Evolutionary conservation across 148 eudicot genomes (phyloP).

Genomic region (Tetragonia tetragonoides): DNA sequence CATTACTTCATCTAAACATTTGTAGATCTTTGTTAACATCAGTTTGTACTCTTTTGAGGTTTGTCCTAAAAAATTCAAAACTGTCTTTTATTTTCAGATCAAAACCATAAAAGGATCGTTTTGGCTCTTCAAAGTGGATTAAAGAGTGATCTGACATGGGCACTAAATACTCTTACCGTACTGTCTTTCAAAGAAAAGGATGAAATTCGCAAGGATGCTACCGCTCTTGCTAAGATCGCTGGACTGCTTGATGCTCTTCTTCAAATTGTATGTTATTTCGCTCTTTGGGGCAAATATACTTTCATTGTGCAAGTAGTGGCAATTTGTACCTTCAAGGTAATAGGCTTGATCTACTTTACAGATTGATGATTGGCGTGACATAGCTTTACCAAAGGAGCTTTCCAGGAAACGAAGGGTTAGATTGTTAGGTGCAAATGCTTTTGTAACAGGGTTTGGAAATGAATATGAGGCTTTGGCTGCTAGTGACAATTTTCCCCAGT

Average conservation of each 20-base stretch:
- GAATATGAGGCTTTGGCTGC: constrained; percentile 62
- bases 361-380: constrained; percentile 99
- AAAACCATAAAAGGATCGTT: constrained; percentile 88
- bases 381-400: constrained; percentile 76
- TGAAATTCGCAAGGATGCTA: constrained; percentile 87
- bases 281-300: not conserved
- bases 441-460: constrained; percentile 85
- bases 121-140: constrained; percentile 97
- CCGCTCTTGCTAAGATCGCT: constrained; percentile 83
- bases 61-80: not conserved
- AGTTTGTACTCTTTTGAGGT: not conserved
- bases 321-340: not conserved
- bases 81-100: constrained; percentile 50
- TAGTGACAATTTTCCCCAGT: constrained; percentile 39
- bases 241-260: constrained; percentile 97
- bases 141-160: constrained; percentile 96
- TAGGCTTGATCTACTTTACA: constrained; percentile 27
- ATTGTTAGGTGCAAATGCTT: constrained; percentile 67
- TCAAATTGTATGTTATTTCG: constrained; percentile 70
- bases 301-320: not conserved
- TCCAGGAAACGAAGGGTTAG: constrained; percentile 66
- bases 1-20: not conserved
- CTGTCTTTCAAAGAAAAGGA: constrained; percentile 97
- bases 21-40: not conserved
- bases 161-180: constrained; percentile 77